Percentiles rank a stretch among this genome's conserved stretches.
phyloP scores from a whole-genome alignment of 192 early-diverging fungal genomes.

The Lunasporangiospora selenospora region DNA sequence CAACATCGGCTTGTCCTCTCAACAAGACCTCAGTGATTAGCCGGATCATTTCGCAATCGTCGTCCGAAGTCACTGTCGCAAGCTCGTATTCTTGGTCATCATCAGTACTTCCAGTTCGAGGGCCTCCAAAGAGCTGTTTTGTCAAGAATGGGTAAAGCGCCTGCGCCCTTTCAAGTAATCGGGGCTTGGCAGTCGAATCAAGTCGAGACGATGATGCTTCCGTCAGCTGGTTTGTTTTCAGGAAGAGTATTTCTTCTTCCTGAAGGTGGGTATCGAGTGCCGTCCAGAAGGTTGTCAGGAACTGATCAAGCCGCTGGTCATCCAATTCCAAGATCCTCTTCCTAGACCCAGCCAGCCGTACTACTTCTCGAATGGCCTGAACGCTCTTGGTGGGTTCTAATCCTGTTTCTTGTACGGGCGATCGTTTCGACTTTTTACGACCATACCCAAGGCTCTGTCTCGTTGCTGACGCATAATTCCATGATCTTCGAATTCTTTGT shows the following conservation, averaged over 20 bases:
- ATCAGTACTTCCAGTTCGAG: no score
- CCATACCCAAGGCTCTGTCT: no score
- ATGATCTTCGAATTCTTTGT: constrained; percentile 27
- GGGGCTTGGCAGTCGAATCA: no score
- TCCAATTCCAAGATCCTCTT: background rate
- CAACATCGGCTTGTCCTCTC: constrained; percentile 5
- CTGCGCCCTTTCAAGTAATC: no score
- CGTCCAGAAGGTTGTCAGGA: constrained; percentile 20
- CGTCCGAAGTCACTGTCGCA: constrained; percentile 21
- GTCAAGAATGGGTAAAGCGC: constrained; percentile 19
- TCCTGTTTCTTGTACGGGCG: no score
- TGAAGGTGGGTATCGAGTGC: constrained; percentile 16
- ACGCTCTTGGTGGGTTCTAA: no score
- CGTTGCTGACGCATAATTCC: constrained; percentile 3
- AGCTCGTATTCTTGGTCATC: constrained; percentile 18
- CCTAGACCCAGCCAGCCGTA: constrained; percentile 7
- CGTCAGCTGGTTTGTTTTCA: no score
- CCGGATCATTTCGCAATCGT: constrained; percentile 36
- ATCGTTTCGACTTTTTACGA: no score
- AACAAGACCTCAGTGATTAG: constrained; percentile 23
- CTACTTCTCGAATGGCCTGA: constrained; percentile 16
- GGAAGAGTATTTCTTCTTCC: no score
- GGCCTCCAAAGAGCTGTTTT: constrained; percentile 14
- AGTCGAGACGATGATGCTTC: no score
- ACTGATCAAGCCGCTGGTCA: constrained; percentile 11